These are phyloP conservation scores for Epichloe hybrida DNA, from an alignment of 2,329 filamentous ascomycete species.

Conservation along the genomic window DNA sequence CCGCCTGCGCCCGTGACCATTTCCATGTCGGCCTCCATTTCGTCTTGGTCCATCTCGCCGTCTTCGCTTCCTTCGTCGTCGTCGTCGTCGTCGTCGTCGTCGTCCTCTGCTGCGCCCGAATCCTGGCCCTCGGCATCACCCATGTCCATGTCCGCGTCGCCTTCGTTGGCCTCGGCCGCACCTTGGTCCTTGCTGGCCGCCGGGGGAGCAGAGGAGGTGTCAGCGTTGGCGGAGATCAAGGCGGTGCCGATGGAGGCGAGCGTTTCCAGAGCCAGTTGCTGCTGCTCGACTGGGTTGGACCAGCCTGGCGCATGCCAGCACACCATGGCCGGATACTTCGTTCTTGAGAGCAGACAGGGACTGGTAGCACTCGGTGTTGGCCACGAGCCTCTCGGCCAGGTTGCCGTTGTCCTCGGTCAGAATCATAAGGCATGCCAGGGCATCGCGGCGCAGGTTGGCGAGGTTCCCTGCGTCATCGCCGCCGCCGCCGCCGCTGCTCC, in stretches of 20 bases:
- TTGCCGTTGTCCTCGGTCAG: constrained; percentile 46
- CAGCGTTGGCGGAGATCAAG: constrained; percentile 34
- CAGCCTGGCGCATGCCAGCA: constrained; percentile 42
- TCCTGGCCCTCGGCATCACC: constrained; percentile 23
- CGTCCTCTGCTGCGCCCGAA: constrained; percentile 16
- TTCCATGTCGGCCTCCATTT: constrained; percentile 51
- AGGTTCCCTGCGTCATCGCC: constrained; percentile 29
- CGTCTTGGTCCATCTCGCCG: constrained; percentile 43
- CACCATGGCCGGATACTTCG: constrained; percentile 32
- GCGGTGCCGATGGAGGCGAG: constrained; percentile 51
- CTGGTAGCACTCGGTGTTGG: constrained; percentile 32
- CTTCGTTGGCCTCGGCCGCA: constrained; percentile 25
- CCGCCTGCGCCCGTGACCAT: constrained; percentile 41
- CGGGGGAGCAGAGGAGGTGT: constrained; percentile 14
- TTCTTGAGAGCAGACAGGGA: constrained; percentile 35
- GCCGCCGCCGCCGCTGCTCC: constrained; percentile 20
- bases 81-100: constrained; percentile 20
- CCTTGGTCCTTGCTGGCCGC: constrained; percentile 14
- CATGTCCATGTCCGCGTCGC: constrained; percentile 25
- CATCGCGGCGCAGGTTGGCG: constrained; percentile 28
- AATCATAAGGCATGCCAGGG: constrained; percentile 40
- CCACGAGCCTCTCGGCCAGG: constrained; percentile 38
- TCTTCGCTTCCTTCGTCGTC: constrained; percentile 28
- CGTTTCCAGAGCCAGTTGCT: constrained; percentile 46
- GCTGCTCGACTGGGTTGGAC: constrained; percentile 30